Conservation (phyloP, 805 yeast species). For the Teunomyces aglyptinius region DNA sequence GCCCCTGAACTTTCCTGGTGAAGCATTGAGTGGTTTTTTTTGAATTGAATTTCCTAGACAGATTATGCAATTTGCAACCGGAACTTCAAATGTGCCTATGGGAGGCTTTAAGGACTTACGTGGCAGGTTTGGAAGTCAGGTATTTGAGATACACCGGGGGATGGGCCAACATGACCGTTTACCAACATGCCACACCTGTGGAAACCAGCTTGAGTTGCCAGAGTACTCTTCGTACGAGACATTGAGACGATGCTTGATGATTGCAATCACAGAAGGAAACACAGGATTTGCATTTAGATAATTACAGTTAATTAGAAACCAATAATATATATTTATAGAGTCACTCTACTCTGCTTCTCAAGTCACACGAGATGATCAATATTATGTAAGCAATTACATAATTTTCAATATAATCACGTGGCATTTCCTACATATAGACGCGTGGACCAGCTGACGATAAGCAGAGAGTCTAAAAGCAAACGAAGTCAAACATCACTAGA, state of each 20-base stretch:
- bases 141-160: slow-evolving; percentile 86
- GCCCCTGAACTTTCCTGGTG: background rate
- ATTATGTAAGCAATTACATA: no score
- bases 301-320: background rate
- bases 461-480: background rate
- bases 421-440: background rate
- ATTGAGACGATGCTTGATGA: slow-evolving; percentile 70
- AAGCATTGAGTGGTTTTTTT: background rate
- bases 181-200: slow-evolving; percentile 96
- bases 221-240: slow-evolving; percentile 87
- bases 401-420: no score
- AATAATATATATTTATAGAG: no score
- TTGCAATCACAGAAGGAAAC: slow-evolving; percentile 91
- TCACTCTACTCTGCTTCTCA: background rate
- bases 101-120: slow-evolving; percentile 87
- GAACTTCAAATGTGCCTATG: slow-evolving; percentile 93
- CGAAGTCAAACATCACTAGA: background rate
- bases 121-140: slow-evolving; percentile 74
- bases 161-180: slow-evolving; percentile 80
- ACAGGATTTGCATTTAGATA: slow-evolving; percentile 91
- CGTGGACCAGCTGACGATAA: background rate
- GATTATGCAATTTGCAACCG: slow-evolving; percentile 82
- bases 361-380: no score
- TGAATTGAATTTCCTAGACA: background rate
- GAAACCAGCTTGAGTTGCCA: slow-evolving; percentile 91